Evolutionary conservation across 2,329 filamentous ascomycete species (phyloP), one percentile per base, ranked within the genome.

Genomic region (Pyrenophora teres): DNA sequence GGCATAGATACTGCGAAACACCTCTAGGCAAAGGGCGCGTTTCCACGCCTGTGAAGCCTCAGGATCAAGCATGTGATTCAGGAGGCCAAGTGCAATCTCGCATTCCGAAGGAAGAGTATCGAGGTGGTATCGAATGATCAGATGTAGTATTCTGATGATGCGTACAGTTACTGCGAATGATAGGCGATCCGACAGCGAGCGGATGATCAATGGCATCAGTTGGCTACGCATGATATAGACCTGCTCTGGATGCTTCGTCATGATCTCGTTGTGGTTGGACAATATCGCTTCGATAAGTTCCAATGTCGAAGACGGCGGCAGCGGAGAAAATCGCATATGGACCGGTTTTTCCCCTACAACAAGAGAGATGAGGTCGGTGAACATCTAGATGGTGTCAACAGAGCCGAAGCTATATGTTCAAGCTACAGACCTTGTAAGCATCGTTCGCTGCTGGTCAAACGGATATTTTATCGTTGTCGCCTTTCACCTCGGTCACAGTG

Each of bases 221-320:
- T 88, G 83, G 3, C 82, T 80, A 21, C 89, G 86, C 32, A 97
- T 79, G 32, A 96, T 84, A 59, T 93, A 83, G 4, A 88, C 84
- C 71, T 96, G 89, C 67, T 97, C 92, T 0, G 85, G 81, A 67
- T 97, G 92, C 3, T 81, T 79, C 15, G 86, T 79, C 71, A 97
- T 94, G 23, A 96, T 84, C 44, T 81, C 80, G n/a, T 87, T 84
- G 77, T 97, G 91, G 63, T 92, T 95, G 19, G 88, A 87, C 52
- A 99, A 78, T 45, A 96, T 86, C 0, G 91, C 93, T 74, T 97
- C 92, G 63, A 99, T 91, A 47, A 97, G 81, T 70, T 99, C 94
- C 1, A 99, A 77, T 5, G 92, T 90, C 63, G 96, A 94, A 0
- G 89, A 88, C 63, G 91, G 86, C 0, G 90, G 86, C 8, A 97